Conservation (phyloP, 257 asterid species). For the Solanum appendiculatum region DNA sequence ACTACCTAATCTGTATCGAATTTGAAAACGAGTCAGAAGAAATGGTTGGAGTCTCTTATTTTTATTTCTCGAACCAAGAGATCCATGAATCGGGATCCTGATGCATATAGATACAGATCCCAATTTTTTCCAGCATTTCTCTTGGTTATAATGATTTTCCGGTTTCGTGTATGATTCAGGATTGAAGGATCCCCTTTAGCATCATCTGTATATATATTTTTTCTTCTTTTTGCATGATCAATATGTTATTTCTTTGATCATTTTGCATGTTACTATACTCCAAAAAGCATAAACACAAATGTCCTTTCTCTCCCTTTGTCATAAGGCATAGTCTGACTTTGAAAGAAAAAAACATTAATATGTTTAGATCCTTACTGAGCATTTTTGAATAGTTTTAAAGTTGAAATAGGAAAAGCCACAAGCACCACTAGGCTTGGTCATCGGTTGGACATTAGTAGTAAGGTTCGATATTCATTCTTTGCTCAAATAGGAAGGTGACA, state of each 20-base stretch:
- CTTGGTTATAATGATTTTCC: neutral
- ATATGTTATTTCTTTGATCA: neutral
- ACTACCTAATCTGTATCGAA: neutral
- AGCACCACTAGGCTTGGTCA: neutral
- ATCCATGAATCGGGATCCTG: neutral
- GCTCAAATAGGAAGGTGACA: neutral
- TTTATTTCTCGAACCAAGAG: neutral
- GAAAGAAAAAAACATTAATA: neutral
- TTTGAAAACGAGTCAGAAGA: neutral
- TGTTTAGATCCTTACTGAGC: neutral
- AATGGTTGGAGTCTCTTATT: neutral
- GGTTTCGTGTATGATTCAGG: neutral
- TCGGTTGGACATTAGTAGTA: neutral
- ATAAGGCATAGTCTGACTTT: neutral
- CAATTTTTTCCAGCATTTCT: neutral
- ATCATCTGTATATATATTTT: neutral
- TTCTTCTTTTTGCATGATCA: neutral
- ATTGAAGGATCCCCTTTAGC: neutral
- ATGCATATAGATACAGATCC: neutral
- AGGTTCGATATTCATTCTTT: neutral
- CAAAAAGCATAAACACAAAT: too few relatives aligned
- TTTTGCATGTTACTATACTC: neutral
- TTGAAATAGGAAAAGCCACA: neutral
- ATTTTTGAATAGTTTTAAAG: neutral
- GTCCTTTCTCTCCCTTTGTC: neutral